A percentile compares a stretch with the other conserved stretches of the same genome.
phyloP scores from a whole-genome alignment of 768 basidiomycete species.

The Porphyrellus cyaneotinctus region DNA sequence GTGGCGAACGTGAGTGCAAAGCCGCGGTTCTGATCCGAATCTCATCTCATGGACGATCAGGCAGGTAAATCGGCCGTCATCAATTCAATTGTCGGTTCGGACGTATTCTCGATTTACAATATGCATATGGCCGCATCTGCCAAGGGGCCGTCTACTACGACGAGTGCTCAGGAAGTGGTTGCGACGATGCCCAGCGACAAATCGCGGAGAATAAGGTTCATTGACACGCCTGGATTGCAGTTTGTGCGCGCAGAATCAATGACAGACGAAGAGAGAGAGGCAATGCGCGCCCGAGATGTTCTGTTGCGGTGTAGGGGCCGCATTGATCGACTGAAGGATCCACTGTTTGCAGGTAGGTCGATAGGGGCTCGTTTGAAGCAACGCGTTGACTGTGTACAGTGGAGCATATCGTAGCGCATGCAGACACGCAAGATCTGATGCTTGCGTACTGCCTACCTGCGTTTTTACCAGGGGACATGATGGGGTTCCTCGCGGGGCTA shows the following conservation, averaged over 20 bases:
- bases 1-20: constrained; percentile 62
- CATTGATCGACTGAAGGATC: constrained; percentile 83
- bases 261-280: constrained; percentile 29
- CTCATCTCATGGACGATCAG: constrained; percentile 35
- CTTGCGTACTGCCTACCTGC: constrained; percentile 81
- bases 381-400: constrained; percentile 40
- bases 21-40: background rate
- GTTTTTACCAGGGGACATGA: constrained; percentile 62
- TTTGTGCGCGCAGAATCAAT: constrained; percentile 41
- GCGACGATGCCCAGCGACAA: constrained; percentile 42
- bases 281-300: constrained; percentile 55
- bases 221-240: constrained; percentile 84
- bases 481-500: constrained; percentile 71
- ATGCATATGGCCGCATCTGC: constrained; percentile 43
- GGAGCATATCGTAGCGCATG: constrained; percentile 60
- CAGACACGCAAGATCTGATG: constrained; percentile 81
- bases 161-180: constrained; percentile 59
- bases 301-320: constrained; percentile 75
- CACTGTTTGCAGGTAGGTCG: constrained; percentile 59
- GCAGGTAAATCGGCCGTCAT: constrained; percentile 82
- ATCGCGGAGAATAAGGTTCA: constrained; percentile 49
- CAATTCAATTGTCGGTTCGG: constrained; percentile 64
- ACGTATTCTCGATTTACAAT: constrained; percentile 54
- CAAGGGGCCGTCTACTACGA: constrained; percentile 65
- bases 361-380: background rate